phyloP scores from a whole-genome alignment of 2,329 filamentous ascomycete species.

The Colletotrichum graminicola region DNA sequence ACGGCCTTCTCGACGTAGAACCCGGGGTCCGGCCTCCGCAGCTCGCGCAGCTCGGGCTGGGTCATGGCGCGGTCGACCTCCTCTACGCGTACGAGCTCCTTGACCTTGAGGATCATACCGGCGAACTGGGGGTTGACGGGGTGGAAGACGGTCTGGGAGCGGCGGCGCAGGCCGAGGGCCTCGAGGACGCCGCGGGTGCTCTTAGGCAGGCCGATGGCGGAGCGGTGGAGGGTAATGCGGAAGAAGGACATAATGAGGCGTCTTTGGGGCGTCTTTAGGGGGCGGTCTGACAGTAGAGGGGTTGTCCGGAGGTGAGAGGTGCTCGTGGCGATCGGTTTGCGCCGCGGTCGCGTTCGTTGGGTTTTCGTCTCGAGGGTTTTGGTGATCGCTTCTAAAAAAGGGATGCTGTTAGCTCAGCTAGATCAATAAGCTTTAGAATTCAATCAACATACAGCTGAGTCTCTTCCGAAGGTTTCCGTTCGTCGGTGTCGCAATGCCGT shows the following conservation, averaged over 20 bases:
- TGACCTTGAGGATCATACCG: slow-evolving; percentile 93
- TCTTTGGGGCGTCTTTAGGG: not conserved
- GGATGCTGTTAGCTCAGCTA: not conserved
- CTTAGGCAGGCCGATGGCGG: slow-evolving; percentile 86
- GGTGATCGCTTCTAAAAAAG: not conserved
- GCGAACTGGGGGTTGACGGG: slow-evolving; percentile 84
- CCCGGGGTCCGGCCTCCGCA: slow-evolving; percentile 80
- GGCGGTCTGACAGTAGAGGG: not conserved
- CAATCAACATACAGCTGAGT: not conserved
- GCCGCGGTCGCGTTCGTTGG: slow-evolving; percentile 14
- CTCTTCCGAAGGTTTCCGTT: not conserved
- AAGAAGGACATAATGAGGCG: slow-evolving; percentile 78
- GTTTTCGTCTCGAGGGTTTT: not conserved
- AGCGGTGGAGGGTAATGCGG: slow-evolving; percentile 90
- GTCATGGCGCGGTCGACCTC: slow-evolving; percentile 78
- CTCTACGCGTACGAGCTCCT: slow-evolving; percentile 86
- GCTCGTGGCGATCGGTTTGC: not conserved
- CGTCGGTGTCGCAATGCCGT: slow-evolving; percentile 17
- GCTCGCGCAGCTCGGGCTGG: slow-evolving; percentile 75
- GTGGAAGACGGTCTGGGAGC: slow-evolving; percentile 90
- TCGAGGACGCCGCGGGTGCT: slow-evolving; percentile 84
- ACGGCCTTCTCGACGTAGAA: slow-evolving; percentile 79
- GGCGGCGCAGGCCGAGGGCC: slow-evolving; percentile 86
- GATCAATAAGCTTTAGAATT: no score
- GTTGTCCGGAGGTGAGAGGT: no score